Base-by-base conservation (phyloP, 225 moss, liverwort and hornwort genomes). In the Thuidium tamariscinum region DNA sequence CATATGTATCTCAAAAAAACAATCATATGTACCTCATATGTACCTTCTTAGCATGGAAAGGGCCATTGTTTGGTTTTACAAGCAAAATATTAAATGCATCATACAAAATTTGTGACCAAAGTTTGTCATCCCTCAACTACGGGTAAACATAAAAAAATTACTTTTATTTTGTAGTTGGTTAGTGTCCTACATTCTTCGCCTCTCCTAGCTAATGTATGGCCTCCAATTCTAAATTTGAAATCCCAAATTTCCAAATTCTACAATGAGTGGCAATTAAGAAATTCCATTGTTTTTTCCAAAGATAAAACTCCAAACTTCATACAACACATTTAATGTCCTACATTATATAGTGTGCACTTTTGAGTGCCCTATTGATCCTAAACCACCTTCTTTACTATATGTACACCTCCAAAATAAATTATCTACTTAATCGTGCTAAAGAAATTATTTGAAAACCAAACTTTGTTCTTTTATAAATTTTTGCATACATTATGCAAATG, bases 1-100 rank as follows among this genome's bases (percentile, higher is more conserved):
- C 4, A 0, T 1, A 22, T 0, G 0, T 23, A 68, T 39, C 9
- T 42, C 9, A 70, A 70, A 9, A 9, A 0, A 49, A 9, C 3
- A 70, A 20, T n/a, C n/a, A n/a, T n/a, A n/a, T n/a, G n/a, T n/a
- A n/a, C n/a, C n/a, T n/a, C n/a, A n/a, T n/a, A n/a, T n/a, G n/a
- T 66, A 66, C 66, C 9, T 26, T 22, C 0, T 13, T 2, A 23
- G 2, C 2, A 23, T 36, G 3, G 11, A 2, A 2, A 23, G 20
- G 39, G 13, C 7, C 2, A 7, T 67, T 68, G 13, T 1, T 1
- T 37, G 1, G 1, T 37, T 37, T 36, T 36, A 36, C 21, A 36
- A 36, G 6, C 11, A 36, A 2, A 5, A 36, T 3, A 3, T 36
- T 20, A 36, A 65, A 10, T 1, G 0, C 2, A 3, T n/a, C n/a